phyloP scores from a whole-genome alignment of 2,329 filamentous ascomycete species.

The Fusarium brevicatenulatum region DNA sequence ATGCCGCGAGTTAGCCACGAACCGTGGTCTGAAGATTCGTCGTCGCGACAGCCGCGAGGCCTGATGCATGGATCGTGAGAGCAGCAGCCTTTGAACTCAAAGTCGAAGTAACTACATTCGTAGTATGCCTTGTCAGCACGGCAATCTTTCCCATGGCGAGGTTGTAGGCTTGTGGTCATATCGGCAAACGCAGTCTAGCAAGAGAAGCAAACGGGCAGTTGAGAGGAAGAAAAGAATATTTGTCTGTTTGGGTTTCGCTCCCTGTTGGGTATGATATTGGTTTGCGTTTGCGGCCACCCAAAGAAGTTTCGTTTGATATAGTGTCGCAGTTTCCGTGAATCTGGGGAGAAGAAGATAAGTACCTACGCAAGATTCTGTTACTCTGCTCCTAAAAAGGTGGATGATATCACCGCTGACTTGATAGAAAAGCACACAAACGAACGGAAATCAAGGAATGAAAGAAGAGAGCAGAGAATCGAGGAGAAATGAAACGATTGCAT shows the following conservation, averaged over 20 bases:
- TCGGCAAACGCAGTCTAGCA: constrained; percentile 2
- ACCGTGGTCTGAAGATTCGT: neutral
- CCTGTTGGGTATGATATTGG: neutral
- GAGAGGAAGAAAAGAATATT: neutral
- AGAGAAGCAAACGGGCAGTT: constrained; percentile 3
- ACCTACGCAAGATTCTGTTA: neutral
- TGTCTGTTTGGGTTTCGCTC: neutral
- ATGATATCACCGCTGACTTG: constrained; percentile 5
- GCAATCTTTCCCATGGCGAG: constrained; percentile 40
- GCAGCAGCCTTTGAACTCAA: constrained; percentile 56
- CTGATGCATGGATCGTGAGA: constrained; percentile 54
- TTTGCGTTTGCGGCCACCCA: neutral
- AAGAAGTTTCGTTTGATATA: constrained; percentile 18
- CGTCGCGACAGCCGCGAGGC: constrained; percentile 19
- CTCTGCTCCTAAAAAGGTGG: neutral
- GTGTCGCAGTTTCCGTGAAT: constrained; percentile 27
- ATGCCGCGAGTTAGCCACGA: neutral
- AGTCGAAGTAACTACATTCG: constrained; percentile 50
- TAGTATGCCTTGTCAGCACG: constrained; percentile 49
- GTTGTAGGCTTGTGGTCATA: constrained; percentile 26
- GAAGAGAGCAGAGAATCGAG: neutral
- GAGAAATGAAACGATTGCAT: neutral
- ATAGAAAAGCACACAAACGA: neutral
- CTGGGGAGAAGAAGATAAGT: constrained; percentile 3
- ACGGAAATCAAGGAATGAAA: neutral